Percentiles rank a stretch among this genome's conserved stretches.
Evolutionary conservation across 805 yeast species (phyloP).

Genomic region (Naumovozyma dairenensis): DNA sequence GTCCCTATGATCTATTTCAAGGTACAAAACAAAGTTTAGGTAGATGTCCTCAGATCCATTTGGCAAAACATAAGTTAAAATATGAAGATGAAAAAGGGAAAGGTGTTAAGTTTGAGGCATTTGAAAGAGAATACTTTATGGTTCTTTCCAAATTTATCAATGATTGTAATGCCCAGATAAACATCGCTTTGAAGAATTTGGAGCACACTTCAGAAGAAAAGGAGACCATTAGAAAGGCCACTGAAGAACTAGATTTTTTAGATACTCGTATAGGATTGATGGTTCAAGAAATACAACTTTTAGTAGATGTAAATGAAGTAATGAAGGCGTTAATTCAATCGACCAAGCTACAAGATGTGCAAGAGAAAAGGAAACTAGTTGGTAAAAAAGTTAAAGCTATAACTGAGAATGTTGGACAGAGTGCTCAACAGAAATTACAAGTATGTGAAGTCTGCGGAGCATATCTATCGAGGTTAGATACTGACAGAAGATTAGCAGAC

Average conservation of each 20-base stretch:
- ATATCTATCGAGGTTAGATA: constrained; percentile 72
- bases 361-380: constrained; percentile 39
- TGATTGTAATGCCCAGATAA: constrained; percentile 59
- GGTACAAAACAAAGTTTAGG: constrained; percentile 82
- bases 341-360: constrained; percentile 36
- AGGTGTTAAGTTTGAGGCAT: constrained; percentile 36
- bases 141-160: constrained; percentile 46
- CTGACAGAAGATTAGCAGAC: constrained; percentile 79
- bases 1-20: constrained; percentile 75
- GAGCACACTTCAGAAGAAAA: constrained; percentile 64
- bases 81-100: constrained; percentile 42
- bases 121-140: constrained; percentile 37
- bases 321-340: constrained; percentile 43
- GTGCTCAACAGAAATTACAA: constrained; percentile 83
- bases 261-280: constrained; percentile 57
- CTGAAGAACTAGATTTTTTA: constrained; percentile 48
- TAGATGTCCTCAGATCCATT: constrained; percentile 64
- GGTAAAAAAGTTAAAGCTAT: constrained; percentile 49
- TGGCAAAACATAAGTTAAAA: constrained; percentile 62
- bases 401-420: constrained; percentile 67
- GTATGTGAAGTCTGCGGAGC: constrained; percentile 90
- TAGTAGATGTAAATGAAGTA: constrained; percentile 41
- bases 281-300: constrained; percentile 52
- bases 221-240: constrained; percentile 43
- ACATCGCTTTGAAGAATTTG: constrained; percentile 50